Base-by-base conservation (phyloP, 1,284 basidiomycete genomes). In the Megacollybia platyphylla region DNA sequence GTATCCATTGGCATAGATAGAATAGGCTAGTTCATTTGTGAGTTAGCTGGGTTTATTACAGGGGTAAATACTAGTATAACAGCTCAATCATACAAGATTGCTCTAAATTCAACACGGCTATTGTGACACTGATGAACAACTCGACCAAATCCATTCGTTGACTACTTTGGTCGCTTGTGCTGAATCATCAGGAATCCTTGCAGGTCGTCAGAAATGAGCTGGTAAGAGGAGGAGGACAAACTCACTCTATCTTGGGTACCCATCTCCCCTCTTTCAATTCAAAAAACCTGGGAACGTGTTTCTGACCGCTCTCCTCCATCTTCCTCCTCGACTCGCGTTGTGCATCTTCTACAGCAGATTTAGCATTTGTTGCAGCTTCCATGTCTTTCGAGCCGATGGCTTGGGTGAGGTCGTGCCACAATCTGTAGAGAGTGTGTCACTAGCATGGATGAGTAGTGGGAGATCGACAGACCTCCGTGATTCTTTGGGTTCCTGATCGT, bases 311-410 rank as follows among this genome's bases (percentile, higher is more conserved):
- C 56, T 87, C 87, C 46, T 96, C 92, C 45, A 88, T 71, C 57
- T 68, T 64, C 51, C 72, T 75, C n/a, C 87, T 79, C 39, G 77
- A 62, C 51, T 93, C 87, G 41, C 94, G 73, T 61, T 98, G 94
- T 26, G 79, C 79, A 53, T 97, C 92, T 64, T 99, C 94, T 1
- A 99, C 90, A 9, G 72, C 73, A 0, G 79, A 76, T 70, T 99
- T 99, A 39, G 87, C 87, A 34, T 79, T 76, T 7, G 93, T 97
- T 8, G 96, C 96, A 18, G 79, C 84, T 53, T 92, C 89, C 84
- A 97, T 92, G 59, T 99, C 89, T 55, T 85, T 88, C 36, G 69
- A 67, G 41, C 75, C 64, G 62, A 98, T 97, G 13, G 93, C 96
- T 18, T 76, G 68, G 11, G 94, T 98, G 35, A 98, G 70, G 44